Evolutionary conservation across 257 asterid species (phyloP), one percentile per base, ranked within the genome.

Genomic region (Solanum sejunctum): DNA sequence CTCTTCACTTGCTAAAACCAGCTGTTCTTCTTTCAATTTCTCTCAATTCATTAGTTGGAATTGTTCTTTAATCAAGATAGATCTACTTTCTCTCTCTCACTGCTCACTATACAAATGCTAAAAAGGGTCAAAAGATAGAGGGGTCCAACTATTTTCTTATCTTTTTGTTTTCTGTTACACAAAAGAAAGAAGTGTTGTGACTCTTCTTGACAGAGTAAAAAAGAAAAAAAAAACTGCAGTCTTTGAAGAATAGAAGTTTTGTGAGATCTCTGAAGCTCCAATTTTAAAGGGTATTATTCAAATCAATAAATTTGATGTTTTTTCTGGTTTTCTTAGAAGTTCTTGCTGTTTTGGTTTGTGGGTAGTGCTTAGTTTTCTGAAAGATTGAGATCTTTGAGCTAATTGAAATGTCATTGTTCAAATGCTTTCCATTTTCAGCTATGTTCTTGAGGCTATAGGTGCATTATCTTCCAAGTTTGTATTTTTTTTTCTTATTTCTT

Each of bases 1-100:
- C 43, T 18, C n/a, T 13, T 45, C 18, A 73, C 41, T 73, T 73
- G 41, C 82, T 87, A 82, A 87, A 83, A 90, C 92, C 94, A 92
- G 93, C 94, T 91, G 93, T 91, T 83, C n/a, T 21, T 36, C 81
- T 21, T 81, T 18, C 20, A 47, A 85, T 47, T 78, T 60, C 67
- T 47, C 84, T 77, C 32, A 69, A 61, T 71, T 51, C 47, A 77
- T n/a, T n/a, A 51, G 45, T 49, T 77, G 82, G 63, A 51, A 77
- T 23, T 77, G 82, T 77, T 77, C 57, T 15, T 51, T 51, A 51
- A 13, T 9, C 45, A 51, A 77, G 82, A 77, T 77, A 77, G 82
- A 77, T 77, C 82, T 77, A 84, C 86, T 85, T 60, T 83, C 84
- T 71, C 86, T 80, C 85, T 18, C 78, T 71, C 86, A 57, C 67